phyloP scores from a whole-genome alignment of 2,329 filamentous ascomycete species.

The Fusarium lateritium region DNA sequence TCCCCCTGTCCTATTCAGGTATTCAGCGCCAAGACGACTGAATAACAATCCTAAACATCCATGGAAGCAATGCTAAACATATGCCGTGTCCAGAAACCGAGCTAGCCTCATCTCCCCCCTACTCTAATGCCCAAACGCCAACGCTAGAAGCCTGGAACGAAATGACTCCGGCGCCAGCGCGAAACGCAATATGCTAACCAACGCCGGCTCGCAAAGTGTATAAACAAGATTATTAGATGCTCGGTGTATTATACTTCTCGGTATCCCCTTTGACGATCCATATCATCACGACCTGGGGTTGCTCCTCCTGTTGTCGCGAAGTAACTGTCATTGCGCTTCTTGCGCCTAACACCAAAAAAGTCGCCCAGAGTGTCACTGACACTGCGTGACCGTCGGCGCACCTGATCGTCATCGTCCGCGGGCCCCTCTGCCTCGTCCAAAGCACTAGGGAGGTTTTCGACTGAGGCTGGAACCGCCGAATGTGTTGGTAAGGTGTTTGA shows the following conservation, averaged over 20 bases:
- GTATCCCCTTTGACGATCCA: constrained; percentile 18
- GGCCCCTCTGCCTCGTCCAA: constrained; percentile 39
- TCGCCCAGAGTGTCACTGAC: constrained; percentile 60
- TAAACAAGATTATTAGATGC: constrained; percentile 36
- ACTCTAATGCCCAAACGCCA: constrained; percentile 47
- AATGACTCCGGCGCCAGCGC: constrained; percentile 43
- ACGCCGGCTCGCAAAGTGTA: constrained; percentile 33
- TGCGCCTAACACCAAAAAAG: constrained; percentile 56
- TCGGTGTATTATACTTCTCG: constrained; percentile 27
- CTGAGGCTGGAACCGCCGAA: constrained; percentile 44
- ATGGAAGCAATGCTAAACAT: constrained; percentile 25
- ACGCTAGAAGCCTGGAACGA: constrained; percentile 47
- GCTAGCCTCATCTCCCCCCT: constrained; percentile 12
- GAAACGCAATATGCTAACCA: constrained; percentile 38
- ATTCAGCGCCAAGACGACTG: constrained; percentile 8
- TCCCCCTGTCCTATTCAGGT: constrained; percentile 11
- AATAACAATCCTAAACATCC: constrained; percentile 11
- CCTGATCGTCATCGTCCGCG: constrained; percentile 31
- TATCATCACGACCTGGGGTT: constrained; percentile 20
- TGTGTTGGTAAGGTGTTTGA: constrained; percentile 36
- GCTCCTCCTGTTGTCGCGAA: constrained; percentile 24
- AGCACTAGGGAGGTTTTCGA: constrained; percentile 44
- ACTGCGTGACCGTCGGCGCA: constrained; percentile 56
- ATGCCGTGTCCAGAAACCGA: constrained; percentile 30
- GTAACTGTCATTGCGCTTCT: constrained; percentile 49